Evolutionary conservation across 169 alveolate species (phyloP).

Genomic region (Plasmodium gonderi): DNA sequence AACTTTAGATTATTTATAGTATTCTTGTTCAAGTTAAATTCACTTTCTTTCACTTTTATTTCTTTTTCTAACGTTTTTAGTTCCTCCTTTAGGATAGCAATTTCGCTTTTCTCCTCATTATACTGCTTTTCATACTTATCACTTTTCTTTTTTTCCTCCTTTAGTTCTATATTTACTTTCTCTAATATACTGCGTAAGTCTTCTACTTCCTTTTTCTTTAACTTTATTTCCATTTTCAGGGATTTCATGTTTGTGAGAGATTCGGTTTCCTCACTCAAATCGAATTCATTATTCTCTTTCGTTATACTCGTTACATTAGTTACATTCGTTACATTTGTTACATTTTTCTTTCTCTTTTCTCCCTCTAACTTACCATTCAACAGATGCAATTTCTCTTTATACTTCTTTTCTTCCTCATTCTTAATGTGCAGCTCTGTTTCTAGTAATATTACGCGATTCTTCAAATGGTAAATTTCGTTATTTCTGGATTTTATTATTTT

Average conservation of each 20-base stretch:
- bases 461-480: slow-evolving; percentile 51
- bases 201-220: slow-evolving; percentile 8
- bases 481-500: slow-evolving; percentile 16
- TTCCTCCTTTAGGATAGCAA: slow-evolving; percentile 55
- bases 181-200: slow-evolving; percentile 1
- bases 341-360: not conserved
- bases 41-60: slow-evolving; percentile 20
- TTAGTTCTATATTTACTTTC: slow-evolving; percentile 22
- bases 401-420: slow-evolving; percentile 36
- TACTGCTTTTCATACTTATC: slow-evolving; percentile 58
- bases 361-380: not conserved
- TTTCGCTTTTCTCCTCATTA: slow-evolving; percentile 52
- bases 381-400: not conserved
- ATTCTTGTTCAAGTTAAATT: slow-evolving; percentile 39
- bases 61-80: slow-evolving; percentile 42
- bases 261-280: not conserved
- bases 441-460: slow-evolving; percentile 33
- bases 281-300: not conserved
- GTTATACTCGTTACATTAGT: not conserved
- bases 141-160: slow-evolving; percentile 50
- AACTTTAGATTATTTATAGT: slow-evolving; percentile 59
- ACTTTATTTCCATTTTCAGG: not conserved
- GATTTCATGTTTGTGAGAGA: not conserved
- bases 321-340: not conserved
- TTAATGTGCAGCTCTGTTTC: slow-evolving; percentile 63